phyloP scores from a whole-genome alignment of 164 flowering plant genomes.

The Buxus sempervirens region DNA sequence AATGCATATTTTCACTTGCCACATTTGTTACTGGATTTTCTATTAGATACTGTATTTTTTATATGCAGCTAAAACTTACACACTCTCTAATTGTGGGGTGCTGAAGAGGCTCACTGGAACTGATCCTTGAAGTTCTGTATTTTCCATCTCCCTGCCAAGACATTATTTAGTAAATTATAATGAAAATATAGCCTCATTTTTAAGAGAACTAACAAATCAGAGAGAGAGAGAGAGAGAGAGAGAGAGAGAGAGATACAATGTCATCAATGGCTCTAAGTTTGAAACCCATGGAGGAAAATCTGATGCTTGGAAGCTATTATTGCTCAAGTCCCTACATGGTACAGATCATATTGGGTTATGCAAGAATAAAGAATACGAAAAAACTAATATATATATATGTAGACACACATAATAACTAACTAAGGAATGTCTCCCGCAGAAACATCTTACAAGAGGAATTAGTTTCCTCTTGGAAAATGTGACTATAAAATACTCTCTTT shows the following conservation, averaged over 20 bases:
- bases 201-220: too few relatives aligned
- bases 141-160: conserved; percentile 43
- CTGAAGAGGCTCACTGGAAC: conserved; percentile 43
- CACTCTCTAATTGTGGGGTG: conserved; percentile 41
- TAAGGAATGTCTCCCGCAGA: too few relatives aligned
- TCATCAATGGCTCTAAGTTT: conserved; percentile 44
- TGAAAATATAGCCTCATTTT: too few relatives aligned
- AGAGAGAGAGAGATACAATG: conserved; percentile 39
- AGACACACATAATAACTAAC: too few relatives aligned
- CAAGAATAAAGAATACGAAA: too few relatives aligned
- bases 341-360: background rate
- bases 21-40: too few relatives aligned
- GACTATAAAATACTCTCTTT: too few relatives aligned
- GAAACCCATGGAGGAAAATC: conserved; percentile 48
- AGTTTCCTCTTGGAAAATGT: too few relatives aligned
- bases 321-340: conserved; percentile 64
- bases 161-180: too few relatives aligned
- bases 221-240: conserved; percentile 12
- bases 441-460: too few relatives aligned
- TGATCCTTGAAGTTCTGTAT: conserved; percentile 42
- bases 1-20: too few relatives aligned
- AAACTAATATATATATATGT: too few relatives aligned
- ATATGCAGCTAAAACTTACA: conserved; percentile 36
- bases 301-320: conserved; percentile 45
- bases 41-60: background rate